Evolutionary conservation across 805 yeast genomes (phyloP).

Genomic region (Yamadazyma akitaensis): DNA sequence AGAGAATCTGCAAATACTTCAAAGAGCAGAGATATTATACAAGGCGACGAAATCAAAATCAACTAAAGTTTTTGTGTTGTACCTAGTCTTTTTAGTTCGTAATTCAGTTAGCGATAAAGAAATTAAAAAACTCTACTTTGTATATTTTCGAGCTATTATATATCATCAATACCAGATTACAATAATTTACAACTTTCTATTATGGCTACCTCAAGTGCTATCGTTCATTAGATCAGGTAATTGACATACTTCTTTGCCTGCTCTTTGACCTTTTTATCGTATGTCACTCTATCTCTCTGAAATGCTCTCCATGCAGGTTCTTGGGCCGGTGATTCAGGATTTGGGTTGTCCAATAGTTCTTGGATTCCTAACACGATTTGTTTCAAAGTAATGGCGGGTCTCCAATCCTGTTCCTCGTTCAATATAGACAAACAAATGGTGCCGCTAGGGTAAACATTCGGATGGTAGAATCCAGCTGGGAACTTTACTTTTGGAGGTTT

Average conservation of each 20-base stretch:
- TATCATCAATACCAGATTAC: slow-evolving; percentile 7
- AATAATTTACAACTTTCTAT: slow-evolving; percentile 7
- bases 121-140: background rate
- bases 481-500: slow-evolving; percentile 94
- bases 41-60: slow-evolving; percentile 23
- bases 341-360: slow-evolving; percentile 84
- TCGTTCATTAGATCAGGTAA: slow-evolving; percentile 6
- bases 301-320: slow-evolving; percentile 94
- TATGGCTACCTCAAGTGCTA: background rate
- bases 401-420: slow-evolving; percentile 96
- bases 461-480: slow-evolving; percentile 90
- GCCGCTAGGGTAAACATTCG: slow-evolving; percentile 96
- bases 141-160: background rate
- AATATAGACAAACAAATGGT: slow-evolving; percentile 90
- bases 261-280: slow-evolving; percentile 73
- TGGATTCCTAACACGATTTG: slow-evolving; percentile 91
- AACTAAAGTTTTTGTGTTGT: background rate
- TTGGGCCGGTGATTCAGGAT: slow-evolving; percentile 95
- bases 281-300: slow-evolving; percentile 60
- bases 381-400: slow-evolving; percentile 91
- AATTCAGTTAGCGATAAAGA: background rate
- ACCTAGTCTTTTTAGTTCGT: background rate
- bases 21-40: slow-evolving; percentile 51
- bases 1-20: slow-evolving; percentile 31
- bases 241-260: slow-evolving; percentile 73